Conservation (phyloP, 805 yeast genomes). For the Alloascoidea africana region DNA sequence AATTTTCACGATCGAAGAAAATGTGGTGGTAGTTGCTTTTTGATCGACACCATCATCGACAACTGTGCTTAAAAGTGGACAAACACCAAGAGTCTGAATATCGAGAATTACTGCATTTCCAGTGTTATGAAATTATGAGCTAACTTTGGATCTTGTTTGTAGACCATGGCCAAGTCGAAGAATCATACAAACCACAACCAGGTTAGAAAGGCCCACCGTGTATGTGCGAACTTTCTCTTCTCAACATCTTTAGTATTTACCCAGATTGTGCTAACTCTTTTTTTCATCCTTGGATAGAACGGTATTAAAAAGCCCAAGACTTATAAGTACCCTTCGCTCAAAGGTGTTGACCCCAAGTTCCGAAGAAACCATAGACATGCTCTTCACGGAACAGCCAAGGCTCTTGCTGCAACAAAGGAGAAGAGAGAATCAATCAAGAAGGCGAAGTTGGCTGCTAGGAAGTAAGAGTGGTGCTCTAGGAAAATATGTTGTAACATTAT, state of each 20-base stretch:
- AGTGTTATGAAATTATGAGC: no score
- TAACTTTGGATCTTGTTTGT: no score
- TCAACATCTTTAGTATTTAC: not conserved
- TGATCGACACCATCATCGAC: no score
- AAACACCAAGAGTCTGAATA: no score
- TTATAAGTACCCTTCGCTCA: slow-evolving; percentile 94
- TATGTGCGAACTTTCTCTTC: slow-evolving; percentile 8
- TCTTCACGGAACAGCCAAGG: slow-evolving; percentile 93
- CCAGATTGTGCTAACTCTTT: not conserved
- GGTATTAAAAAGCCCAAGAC: slow-evolving; percentile 99
- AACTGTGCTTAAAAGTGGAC: no score
- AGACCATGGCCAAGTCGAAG: slow-evolving; percentile 95
- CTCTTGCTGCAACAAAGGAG: slow-evolving; percentile 72
- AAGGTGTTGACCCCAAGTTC: slow-evolving; percentile 99
- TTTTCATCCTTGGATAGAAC: slow-evolving; percentile 36
- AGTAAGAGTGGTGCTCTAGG: no score
- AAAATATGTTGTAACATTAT: no score
- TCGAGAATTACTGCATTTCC: no score
- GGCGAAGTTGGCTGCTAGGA: slow-evolving; percentile 1
- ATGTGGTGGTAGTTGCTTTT: no score
- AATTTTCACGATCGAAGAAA: no score
- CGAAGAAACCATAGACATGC: slow-evolving; percentile 99
- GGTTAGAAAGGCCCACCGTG: slow-evolving; percentile 97
- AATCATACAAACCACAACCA: slow-evolving; percentile 99
- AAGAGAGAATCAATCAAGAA: slow-evolving; percentile 15